Conservation (phyloP, 768 basidiomycete species). For the Clitopilus hobsonii region DNA sequence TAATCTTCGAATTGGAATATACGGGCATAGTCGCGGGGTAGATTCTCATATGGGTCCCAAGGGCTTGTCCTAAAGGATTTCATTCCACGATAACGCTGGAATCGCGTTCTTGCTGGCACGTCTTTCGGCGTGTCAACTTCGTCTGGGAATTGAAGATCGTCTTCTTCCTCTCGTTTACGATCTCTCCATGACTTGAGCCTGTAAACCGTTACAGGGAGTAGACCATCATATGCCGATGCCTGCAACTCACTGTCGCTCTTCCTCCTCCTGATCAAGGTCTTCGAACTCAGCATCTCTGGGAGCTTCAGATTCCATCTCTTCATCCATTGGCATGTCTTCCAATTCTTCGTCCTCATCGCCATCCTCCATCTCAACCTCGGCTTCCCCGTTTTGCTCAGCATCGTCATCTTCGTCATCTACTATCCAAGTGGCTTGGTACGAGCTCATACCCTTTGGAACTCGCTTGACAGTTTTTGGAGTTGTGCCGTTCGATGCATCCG, state of each 20-base stretch:
- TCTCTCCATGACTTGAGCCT: conserved; percentile 70
- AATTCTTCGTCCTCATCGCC: conserved; percentile 60
- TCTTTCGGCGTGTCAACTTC: conserved; percentile 94
- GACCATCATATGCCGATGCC: background rate
- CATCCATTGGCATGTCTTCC: conserved; percentile 53
- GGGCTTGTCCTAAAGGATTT: conserved; percentile 91
- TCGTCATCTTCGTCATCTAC: conserved; percentile 75
- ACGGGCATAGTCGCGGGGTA: conserved; percentile 88
- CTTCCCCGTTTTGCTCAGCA: conserved; percentile 36
- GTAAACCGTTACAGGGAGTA: conserved; percentile 1
- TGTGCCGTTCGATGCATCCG: conserved; percentile 65
- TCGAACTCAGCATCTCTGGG: conserved; percentile 56
- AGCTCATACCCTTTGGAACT: conserved; percentile 93
- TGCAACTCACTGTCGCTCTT: conserved; percentile 71
- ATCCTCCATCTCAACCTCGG: conserved; percentile 29
- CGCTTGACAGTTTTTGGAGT: conserved; percentile 78
- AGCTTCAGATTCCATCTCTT: conserved; percentile 51
- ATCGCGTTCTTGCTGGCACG: conserved; percentile 70
- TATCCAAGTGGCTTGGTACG: conserved; percentile 97
- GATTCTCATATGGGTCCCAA: conserved; percentile 96
- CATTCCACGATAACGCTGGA: conserved; percentile 89
- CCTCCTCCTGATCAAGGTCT: conserved; percentile 81
- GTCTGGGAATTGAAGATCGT: conserved; percentile 89
- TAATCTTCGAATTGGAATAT: conserved; percentile 98
- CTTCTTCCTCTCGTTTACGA: conserved; percentile 70